Conservation (phyloP, 148 eudicot species). For the Rhododendron vialii region DNA sequence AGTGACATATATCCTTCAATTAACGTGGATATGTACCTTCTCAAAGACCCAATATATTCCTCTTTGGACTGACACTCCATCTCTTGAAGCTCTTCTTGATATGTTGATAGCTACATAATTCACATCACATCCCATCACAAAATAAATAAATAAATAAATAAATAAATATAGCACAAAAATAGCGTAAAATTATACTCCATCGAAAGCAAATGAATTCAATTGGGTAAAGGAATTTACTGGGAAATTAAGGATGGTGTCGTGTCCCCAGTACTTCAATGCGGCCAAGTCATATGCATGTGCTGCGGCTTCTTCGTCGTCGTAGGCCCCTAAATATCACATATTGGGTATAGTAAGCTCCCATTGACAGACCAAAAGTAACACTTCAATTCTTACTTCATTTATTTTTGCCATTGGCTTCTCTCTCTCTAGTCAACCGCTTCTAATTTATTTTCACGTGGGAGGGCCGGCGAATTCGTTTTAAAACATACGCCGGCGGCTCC, state of each 20-base stretch:
- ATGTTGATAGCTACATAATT: slow-evolving; percentile 40
- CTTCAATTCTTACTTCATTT: neutral
- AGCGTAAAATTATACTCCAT: neutral
- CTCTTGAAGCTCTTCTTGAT: slow-evolving; percentile 59
- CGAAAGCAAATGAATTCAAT: neutral
- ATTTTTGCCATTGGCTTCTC: too few species aligned
- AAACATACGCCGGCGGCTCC: neutral
- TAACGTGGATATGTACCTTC: slow-evolving; percentile 36
- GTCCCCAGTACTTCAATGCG: slow-evolving; percentile 92
- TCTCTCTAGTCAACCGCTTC: neutral
- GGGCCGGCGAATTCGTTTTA: neutral
- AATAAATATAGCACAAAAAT: neutral
- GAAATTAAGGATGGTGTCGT: slow-evolving; percentile 68
- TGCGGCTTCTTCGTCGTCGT: slow-evolving; percentile 79
- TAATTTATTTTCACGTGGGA: neutral
- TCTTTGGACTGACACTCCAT: slow-evolving; percentile 69
- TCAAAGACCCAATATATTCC: slow-evolving; percentile 76
- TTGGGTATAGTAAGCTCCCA: neutral
- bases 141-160: neutral
- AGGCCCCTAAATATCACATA: slow-evolving; percentile 57
- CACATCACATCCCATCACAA: neutral
- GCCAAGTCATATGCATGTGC: slow-evolving; percentile 93
- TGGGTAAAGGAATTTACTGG: slow-evolving; percentile 33
- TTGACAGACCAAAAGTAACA: neutral
- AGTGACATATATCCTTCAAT: neutral